Percentiles rank a stretch among this genome's conserved stretches.
phyloP scores from a whole-genome alignment of 768 basidiomycete species.

The Amanita rubescens region DNA sequence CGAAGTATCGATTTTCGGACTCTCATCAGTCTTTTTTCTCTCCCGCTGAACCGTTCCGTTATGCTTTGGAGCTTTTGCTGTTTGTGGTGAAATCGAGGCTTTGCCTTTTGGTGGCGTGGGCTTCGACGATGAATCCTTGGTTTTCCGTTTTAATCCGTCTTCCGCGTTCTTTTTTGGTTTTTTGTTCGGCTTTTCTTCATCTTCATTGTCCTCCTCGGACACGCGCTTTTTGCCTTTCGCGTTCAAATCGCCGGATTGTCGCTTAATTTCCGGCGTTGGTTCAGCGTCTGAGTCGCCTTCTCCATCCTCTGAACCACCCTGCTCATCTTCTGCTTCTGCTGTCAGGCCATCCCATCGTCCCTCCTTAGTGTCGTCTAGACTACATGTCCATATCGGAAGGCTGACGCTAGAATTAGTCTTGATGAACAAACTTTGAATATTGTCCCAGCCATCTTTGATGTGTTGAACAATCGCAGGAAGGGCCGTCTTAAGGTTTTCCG shows the following conservation, averaged over 20 bases:
- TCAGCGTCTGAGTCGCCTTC: slow-evolving; percentile 8
- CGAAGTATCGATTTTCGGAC: background rate
- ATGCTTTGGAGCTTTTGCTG: background rate
- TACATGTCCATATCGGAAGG: slow-evolving; percentile 88
- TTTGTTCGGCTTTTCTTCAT: slow-evolving; percentile 37
- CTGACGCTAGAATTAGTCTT: slow-evolving; percentile 81
- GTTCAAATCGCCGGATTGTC: slow-evolving; percentile 12
- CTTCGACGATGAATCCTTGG: background rate
- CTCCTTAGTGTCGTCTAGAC: slow-evolving; percentile 51
- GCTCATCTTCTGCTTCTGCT: slow-evolving; percentile 19
- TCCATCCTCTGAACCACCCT: slow-evolving; percentile 15
- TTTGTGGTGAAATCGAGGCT: background rate
- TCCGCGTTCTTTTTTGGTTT: slow-evolving; percentile 26
- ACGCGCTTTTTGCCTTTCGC: slow-evolving; percentile 29
- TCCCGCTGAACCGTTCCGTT: background rate
- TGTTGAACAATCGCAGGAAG: slow-evolving; percentile 66
- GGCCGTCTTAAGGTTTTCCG: slow-evolving; percentile 71
- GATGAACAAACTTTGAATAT: slow-evolving; percentile 82
- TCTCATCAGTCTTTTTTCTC: background rate
- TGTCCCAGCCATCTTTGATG: slow-evolving; percentile 82
- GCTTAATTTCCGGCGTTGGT: background rate
- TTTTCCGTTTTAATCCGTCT: background rate
- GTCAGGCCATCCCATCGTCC: slow-evolving; percentile 54
- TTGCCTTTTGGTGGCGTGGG: background rate
- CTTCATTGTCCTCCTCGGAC: slow-evolving; percentile 27